Percentiles rank a stretch among this genome's conserved stretches.
Evolutionary conservation across 1,284 basidiomycete species (phyloP).

Genomic region (Schizophyllum amplum): DNA sequence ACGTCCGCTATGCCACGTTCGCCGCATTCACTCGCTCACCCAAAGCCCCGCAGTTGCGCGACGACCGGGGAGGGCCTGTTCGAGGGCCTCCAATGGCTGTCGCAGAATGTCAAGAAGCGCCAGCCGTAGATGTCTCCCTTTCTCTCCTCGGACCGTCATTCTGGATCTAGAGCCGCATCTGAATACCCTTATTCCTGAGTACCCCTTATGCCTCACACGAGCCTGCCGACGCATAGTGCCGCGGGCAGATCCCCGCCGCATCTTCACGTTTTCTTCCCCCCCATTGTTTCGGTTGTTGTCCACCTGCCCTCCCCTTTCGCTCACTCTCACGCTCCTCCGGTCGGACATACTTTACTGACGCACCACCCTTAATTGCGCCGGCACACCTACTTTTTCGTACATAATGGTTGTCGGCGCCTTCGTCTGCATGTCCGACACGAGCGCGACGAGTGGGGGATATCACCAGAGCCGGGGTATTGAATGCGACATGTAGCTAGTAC

Average conservation of each 20-base stretch:
- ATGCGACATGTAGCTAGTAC: too few species aligned
- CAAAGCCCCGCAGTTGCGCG: conserved; percentile 64
- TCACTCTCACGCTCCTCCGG: background rate
- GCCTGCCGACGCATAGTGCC: background rate
- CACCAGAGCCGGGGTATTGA: too few species aligned
- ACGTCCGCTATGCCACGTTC: conserved; percentile 20
- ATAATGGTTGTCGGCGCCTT: background rate
- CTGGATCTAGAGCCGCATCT: background rate
- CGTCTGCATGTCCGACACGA: background rate
- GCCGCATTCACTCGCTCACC: background rate
- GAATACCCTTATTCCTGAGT: conserved; percentile 16
- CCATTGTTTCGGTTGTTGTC: background rate
- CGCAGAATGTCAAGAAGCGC: conserved; percentile 91
- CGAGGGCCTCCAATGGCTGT: conserved; percentile 94
- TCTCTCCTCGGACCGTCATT: background rate
- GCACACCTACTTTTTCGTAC: background rate
- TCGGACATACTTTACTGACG: background rate
- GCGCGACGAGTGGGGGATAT: background rate
- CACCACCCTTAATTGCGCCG: background rate
- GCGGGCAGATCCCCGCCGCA: background rate
- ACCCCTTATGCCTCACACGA: conserved; percentile 19
- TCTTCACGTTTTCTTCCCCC: background rate
- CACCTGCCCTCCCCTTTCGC: background rate
- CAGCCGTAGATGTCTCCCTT: conserved; percentile 33
- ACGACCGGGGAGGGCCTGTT: conserved; percentile 93